Percentiles rank a stretch among this genome's conserved stretches.
phyloP scores from a whole-genome alignment of 768 basidiomycete genomes.

The Tulasnella sp. region DNA sequence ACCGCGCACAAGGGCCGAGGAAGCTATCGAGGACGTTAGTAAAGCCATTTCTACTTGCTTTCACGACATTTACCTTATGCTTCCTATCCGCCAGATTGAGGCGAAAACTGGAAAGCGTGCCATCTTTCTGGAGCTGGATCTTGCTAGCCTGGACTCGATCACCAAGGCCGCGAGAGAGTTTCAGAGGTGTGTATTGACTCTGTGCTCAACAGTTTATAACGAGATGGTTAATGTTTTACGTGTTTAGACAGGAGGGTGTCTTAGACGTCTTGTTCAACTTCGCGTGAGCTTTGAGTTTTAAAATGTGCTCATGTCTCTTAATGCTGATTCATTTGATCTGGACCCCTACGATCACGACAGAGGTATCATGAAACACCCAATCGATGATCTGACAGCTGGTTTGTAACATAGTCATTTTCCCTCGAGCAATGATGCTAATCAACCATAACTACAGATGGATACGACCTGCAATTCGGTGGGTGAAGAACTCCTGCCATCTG shows the following conservation, averaged over 20 bases:
- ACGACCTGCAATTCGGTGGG: conserved; percentile 12
- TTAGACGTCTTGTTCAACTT: conserved; percentile 15
- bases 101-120: conserved; percentile 12
- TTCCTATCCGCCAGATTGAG: background rate
- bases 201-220: background rate
- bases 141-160: conserved; percentile 12
- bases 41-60: background rate
- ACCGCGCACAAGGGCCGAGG: background rate
- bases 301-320: background rate
- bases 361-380: conserved; percentile 37
- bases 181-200: conserved; percentile 9
- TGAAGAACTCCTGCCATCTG: conserved; percentile 21
- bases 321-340: no score
- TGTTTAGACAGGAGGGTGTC: background rate
- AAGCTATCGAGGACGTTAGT: conserved; percentile 4
- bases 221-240: background rate
- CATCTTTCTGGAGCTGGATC: conserved; percentile 12
- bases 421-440: background rate
- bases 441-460: background rate
- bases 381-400: conserved; percentile 30
- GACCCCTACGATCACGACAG: conserved; percentile 23
- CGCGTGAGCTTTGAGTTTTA: conserved; percentile 1
- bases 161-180: conserved; percentile 11
- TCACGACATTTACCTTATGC: background rate
- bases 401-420: background rate